phyloP scores from a whole-genome alignment of 2,329 filamentous ascomycete species.

The Scedosporium aurantiacum region DNA sequence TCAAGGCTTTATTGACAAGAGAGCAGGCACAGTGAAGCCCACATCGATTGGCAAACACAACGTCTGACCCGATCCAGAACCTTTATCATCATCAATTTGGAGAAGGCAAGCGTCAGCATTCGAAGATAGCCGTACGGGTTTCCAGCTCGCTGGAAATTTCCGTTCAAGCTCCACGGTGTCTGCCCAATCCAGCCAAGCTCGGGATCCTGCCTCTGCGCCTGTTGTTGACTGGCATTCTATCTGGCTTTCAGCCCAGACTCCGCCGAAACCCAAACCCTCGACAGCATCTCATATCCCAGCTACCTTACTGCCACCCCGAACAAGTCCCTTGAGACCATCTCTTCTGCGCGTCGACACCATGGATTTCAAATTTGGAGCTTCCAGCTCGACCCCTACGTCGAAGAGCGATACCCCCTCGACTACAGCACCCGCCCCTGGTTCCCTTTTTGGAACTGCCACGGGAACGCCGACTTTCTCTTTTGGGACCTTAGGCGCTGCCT shows the following conservation, averaged over 20 bases:
- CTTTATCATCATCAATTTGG: neutral
- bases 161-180: neutral
- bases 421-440: slow-evolving; percentile 26
- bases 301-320: neutral
- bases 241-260: neutral
- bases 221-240: neutral
- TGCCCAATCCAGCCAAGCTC: neutral
- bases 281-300: neutral
- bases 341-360: slow-evolving; percentile 14
- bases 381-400: slow-evolving; percentile 13
- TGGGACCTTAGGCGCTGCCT: slow-evolving; percentile 16
- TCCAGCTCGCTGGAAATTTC: slow-evolving; percentile 1
- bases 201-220: neutral
- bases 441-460: slow-evolving; percentile 26
- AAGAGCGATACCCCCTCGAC: slow-evolving; percentile 14
- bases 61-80: neutral
- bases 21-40: neutral
- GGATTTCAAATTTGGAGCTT: slow-evolving; percentile 29
- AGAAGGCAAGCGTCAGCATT: neutral
- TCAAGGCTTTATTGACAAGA: slow-evolving; percentile 1
- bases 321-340: neutral
- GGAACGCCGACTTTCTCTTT: slow-evolving; percentile 29
- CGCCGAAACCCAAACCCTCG: neutral
- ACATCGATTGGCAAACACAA: neutral
- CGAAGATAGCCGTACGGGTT: neutral